Percentiles rank a stretch among this genome's conserved stretches.
Conservation (phyloP, 2,329 filamentous ascomycete species). For the Knufia fluminis region DNA sequence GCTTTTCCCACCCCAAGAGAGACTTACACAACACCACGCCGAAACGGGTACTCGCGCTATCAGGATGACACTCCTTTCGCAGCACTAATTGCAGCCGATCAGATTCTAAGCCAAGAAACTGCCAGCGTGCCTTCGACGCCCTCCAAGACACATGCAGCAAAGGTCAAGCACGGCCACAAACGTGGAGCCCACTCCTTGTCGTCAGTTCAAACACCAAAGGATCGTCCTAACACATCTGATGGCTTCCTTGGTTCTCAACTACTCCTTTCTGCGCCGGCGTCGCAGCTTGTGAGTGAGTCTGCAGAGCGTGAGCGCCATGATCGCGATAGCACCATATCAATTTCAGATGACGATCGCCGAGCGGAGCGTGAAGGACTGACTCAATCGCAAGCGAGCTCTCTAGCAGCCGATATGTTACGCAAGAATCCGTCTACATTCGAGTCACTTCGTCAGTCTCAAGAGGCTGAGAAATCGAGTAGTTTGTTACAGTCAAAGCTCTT, state of each 20-base stretch:
- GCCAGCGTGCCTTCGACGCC: slow-evolving; percentile 68
- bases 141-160: slow-evolving; percentile 39
- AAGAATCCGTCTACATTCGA: slow-evolving; percentile 40
- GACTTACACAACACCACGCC: slow-evolving; percentile 39
- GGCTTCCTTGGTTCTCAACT: slow-evolving; percentile 20
- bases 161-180: slow-evolving; percentile 53
- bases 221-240: slow-evolving; percentile 42
- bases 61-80: slow-evolving; percentile 50
- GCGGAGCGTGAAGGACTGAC: slow-evolving; percentile 57
- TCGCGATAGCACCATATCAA: slow-evolving; percentile 78
- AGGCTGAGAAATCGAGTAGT: slow-evolving; percentile 36
- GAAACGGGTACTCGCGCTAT: slow-evolving; percentile 34
- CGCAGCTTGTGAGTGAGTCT: slow-evolving; percentile 24
- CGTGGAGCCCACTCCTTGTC: slow-evolving; percentile 76
- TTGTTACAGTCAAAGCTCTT: slow-evolving; percentile 55
- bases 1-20: slow-evolving; percentile 56
- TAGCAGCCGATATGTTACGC: slow-evolving; percentile 65
- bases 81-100: slow-evolving; percentile 62
- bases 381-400: slow-evolving; percentile 69
- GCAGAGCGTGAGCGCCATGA: slow-evolving; percentile 49
- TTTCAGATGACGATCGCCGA: slow-evolving; percentile 46
- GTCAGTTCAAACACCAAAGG: slow-evolving; percentile 65
- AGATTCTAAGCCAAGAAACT: slow-evolving; percentile 69
- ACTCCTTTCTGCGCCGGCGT: slow-evolving; percentile 22
- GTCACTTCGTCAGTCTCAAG: slow-evolving; percentile 27